These are phyloP conservation scores for Jimgerdemannia flammicorona DNA, from an alignment of 192 early-diverging fungal species.

Conservation along the genomic window DNA sequence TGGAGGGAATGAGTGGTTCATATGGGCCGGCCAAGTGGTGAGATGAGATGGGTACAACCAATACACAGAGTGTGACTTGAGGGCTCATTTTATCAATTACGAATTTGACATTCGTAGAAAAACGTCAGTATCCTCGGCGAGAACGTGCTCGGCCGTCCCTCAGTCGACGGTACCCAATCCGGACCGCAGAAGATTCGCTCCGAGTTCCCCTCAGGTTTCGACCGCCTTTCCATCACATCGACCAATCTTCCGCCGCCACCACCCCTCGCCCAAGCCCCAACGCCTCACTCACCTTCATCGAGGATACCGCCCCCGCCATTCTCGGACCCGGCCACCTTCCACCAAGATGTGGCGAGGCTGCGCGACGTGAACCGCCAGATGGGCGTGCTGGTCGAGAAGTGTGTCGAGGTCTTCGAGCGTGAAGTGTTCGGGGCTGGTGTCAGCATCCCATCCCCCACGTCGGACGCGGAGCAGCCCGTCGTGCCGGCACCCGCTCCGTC, in stretches of 20 bases:
- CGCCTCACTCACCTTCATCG: slow-evolving; percentile 6
- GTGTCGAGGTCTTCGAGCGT: slow-evolving; percentile 41
- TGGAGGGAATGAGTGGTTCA: neutral
- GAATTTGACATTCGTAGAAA: slow-evolving; percentile 12
- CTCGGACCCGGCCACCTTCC: neutral
- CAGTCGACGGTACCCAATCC: neutral
- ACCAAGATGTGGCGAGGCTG: slow-evolving; percentile 26
- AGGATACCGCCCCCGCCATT: neutral
- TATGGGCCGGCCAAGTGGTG: too few relatives aligned
- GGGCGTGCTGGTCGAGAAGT: slow-evolving; percentile 18
- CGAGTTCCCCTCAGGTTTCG: slow-evolving; percentile 28
- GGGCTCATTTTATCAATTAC: neutral
- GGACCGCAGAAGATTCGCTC: slow-evolving; percentile 19
- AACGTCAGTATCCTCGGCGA: slow-evolving; percentile 33
- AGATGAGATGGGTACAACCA: too few relatives aligned
- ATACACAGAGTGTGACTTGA: too few relatives aligned
- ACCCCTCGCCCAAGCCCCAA: neutral
- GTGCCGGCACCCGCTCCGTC: neutral
- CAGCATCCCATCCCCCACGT: slow-evolving; percentile 9
- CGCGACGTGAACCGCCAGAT: too few relatives aligned
- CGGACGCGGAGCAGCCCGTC: slow-evolving; percentile 3
- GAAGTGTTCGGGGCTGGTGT: slow-evolving; percentile 24
- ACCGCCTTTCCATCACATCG: slow-evolving; percentile 31
- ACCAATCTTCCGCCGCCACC: neutral
- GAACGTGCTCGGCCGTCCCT: slow-evolving; percentile 19